A percentile compares a stretch with the other conserved stretches of the same genome.
phyloP scores from a whole-genome alignment of 2,329 filamentous ascomycete species.

The Fusarium heterosporum region DNA sequence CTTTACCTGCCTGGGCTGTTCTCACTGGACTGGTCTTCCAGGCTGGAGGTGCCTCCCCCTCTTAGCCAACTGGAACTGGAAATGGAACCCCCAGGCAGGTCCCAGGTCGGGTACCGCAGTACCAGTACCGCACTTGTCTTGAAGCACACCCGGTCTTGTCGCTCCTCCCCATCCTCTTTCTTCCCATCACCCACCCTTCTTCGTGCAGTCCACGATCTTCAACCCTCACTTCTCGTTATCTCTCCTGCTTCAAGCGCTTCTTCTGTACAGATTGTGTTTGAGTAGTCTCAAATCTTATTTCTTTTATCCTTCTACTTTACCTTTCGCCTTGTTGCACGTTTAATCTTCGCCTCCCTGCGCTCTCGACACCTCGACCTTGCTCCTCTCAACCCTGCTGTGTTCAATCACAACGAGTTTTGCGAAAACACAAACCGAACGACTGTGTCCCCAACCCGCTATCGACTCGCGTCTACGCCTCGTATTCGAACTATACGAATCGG shows the following conservation, averaged over 20 bases:
- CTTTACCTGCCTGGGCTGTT: slow-evolving; percentile 16
- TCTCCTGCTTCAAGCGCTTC: slow-evolving; percentile 38
- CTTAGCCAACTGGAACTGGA: slow-evolving; percentile 46
- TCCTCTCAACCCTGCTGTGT: slow-evolving; percentile 46
- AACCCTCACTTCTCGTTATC: slow-evolving; percentile 38
- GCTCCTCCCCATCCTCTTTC: slow-evolving; percentile 54
- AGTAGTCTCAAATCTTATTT: slow-evolving; percentile 43
- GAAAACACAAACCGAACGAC: slow-evolving; percentile 47
- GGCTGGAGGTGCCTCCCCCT: slow-evolving; percentile 29
- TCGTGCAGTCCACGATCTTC: slow-evolving; percentile 51
- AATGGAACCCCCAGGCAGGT: slow-evolving; percentile 44
- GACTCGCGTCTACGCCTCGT: slow-evolving; percentile 36
- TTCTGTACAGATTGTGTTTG: slow-evolving; percentile 42
- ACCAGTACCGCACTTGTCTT: slow-evolving; percentile 47
- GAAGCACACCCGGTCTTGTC: slow-evolving; percentile 51
- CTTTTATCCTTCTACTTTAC: slow-evolving; percentile 15
- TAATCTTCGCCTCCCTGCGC: slow-evolving; percentile 38
- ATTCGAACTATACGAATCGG: slow-evolving; percentile 26
- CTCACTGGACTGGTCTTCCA: slow-evolving; percentile 10
- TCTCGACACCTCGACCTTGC: slow-evolving; percentile 44
- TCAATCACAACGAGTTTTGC: slow-evolving; percentile 50
- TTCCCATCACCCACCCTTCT: slow-evolving; percentile 51
- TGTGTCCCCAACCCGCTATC: slow-evolving; percentile 41
- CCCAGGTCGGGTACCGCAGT: slow-evolving; percentile 45
- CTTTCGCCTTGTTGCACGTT: slow-evolving; percentile 21